Base-by-base conservation (phyloP, 2,329 filamentous ascomycete genomes). In the Geoglossum cookeanum region DNA sequence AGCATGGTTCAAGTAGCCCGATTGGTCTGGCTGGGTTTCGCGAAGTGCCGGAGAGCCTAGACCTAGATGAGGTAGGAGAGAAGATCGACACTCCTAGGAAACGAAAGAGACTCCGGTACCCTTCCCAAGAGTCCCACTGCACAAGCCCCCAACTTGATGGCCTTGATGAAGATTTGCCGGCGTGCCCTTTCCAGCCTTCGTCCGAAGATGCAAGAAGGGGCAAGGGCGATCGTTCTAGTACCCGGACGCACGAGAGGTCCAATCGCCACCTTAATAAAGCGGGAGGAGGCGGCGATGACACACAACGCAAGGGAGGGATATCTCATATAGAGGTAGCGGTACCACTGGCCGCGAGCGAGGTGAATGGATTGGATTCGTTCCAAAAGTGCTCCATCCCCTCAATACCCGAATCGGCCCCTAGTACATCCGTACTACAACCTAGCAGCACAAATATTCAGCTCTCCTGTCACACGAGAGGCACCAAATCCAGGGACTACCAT, bases 41-140 rank as follows among this genome's bases (percentile, higher is more conserved):
- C 29, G 49, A 53, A 37, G 33, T 53, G 11, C 49, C 57, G 17
- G 79, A 81, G 55, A 84, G 79, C 57, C 72, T 84, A 55, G 81
- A 85, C 63, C 70, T 84, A 9, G 77, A 80, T 63, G 71, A 75
- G 47, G 68, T 73, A 55, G 74, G 72, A 6, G 66, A 66, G 44
- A 67, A 66, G 47, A 65, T 70, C 17, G 62, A 68, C 52, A 69
- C 74, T 62, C 65, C 71, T 55, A 78, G 72, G 11, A 70, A 68
- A 58, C 62, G 58, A 49, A 61, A 33, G 17, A 54, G 53, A 57
- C 8, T 30, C 6, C 17, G 39, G 15, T 2, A 55, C 35, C 3
- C 22, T 15, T 27, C 17, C 33, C 13, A 5, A 32, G 44, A 55
- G n/a, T 39, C 17, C 13, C 54, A 15, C 30, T 37, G 17, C 30